Percentiles rank a stretch among this genome's conserved stretches.
Evolutionary conservation across 768 basidiomycete species (phyloP).

Genomic region (Porphyrellus cyaneotinctus): DNA sequence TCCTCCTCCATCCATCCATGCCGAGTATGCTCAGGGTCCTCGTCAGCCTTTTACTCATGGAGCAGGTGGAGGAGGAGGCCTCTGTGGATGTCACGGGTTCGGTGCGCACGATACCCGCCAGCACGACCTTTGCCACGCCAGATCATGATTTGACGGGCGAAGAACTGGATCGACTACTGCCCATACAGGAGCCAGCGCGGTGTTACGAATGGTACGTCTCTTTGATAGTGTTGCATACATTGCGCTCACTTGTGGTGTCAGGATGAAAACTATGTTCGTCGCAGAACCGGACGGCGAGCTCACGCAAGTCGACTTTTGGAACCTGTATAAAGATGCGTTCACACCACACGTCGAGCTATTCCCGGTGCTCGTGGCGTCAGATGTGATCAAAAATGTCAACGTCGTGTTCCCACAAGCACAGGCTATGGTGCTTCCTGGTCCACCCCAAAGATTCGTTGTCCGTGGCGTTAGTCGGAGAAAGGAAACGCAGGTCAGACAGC

Average conservation of each 20-base stretch:
- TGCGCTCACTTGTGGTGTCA: conserved; percentile 30
- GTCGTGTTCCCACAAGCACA: conserved; percentile 80
- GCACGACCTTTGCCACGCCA: conserved; percentile 42
- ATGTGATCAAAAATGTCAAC: conserved; percentile 92
- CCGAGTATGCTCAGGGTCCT: conserved; percentile 65
- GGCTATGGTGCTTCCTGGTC: conserved; percentile 79
- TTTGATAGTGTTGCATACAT: neutral
- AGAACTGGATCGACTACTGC: conserved; percentile 57
- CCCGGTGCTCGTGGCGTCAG: conserved; percentile 75
- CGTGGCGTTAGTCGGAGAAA: conserved; percentile 75
- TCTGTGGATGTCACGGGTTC: conserved; percentile 58
- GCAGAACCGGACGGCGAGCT: conserved; percentile 73
- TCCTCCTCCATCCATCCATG: conserved; percentile 69
- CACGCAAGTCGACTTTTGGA: conserved; percentile 96
- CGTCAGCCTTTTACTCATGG: conserved; percentile 60
- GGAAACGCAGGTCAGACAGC: conserved; percentile 51
- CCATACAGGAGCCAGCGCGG: conserved; percentile 67
- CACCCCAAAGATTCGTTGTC: conserved; percentile 78
- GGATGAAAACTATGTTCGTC: conserved; percentile 92
- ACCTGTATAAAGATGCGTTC: conserved; percentile 84
- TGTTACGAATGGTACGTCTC: conserved; percentile 73
- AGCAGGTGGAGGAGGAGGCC: conserved; percentile 69
- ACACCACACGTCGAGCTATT: conserved; percentile 52
- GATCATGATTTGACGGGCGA: conserved; percentile 69
- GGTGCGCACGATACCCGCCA: conserved; percentile 55